Base-by-base conservation (phyloP, 768 basidiomycete species). In the Hypholoma fasciculare region DNA sequence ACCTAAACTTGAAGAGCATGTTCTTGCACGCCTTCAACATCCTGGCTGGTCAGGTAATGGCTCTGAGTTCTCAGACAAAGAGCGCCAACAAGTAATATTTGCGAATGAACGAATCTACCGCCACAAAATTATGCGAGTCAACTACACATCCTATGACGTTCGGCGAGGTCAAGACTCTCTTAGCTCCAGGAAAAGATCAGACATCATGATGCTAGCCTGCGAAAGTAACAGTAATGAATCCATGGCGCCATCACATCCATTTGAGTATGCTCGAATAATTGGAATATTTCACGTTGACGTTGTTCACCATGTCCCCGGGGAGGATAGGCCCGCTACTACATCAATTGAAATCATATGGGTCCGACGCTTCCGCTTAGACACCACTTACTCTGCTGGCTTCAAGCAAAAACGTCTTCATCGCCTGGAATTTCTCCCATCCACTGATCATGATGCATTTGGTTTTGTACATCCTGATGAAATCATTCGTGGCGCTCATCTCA, bases 61-160 rank as follows among this genome's bases (percentile, higher is more conserved):
- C 52, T 30, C 14, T 42, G 39, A 39, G 23, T 38, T 20, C 16
- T 30, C 52, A 17, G 39, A 39, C 11, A 16, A 42, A 39, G 37
- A 42, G 4, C 13, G 23, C 17, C 19, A 19, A 11, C 13, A 23
- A 23, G 52, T 53, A n/a, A n/a, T n/a, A n/a, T n/a, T n/a, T n/a
- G n/a, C n/a, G n/a, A n/a, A n/a, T n/a, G n/a, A n/a, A n/a, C 19
- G 19, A 36, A 68, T 75, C 27, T 78, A 62, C 50, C 54, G 23
- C 5, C 69, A 74, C 52, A 71, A 70, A 38, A 61, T 67, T 7
- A 12, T 78, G 1, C 72, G 69, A 0, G 54, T 81, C 54, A 64
- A 79, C 62, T 79, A 75, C 52, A 80, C 78, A 0, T 76, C 77
- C 9, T 46, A 46, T 46, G 44, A 46, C 44, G 19, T 46, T 46